Conservation (phyloP, 257 asterid genomes). For the Fraxinus americana region DNA sequence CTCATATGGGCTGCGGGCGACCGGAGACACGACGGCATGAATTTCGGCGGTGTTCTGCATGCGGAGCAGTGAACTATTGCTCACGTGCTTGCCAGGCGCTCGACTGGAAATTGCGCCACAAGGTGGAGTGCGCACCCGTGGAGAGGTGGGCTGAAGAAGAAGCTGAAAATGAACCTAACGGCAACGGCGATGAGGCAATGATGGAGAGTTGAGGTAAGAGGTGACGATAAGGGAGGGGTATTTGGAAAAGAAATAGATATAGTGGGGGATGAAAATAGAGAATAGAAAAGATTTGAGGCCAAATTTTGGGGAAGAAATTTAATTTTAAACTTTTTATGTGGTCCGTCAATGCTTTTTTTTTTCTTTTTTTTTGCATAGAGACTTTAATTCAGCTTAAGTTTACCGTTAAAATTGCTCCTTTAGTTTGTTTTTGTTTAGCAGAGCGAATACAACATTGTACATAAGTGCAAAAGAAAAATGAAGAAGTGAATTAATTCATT, state of each 20-base stretch:
- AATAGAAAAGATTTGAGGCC: constrained; percentile 12
- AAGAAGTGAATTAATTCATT: background rate
- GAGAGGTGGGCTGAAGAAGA: constrained; percentile 19
- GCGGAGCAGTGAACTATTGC: constrained; percentile 31
- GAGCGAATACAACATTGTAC: background rate
- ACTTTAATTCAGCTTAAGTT: constrained; percentile 11
- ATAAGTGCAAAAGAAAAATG: background rate
- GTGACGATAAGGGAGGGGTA: constrained; percentile 31
- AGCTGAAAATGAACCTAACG: background rate
- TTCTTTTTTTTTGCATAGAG: background rate
- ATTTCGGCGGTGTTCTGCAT: constrained; percentile 26
- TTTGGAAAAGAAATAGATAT: constrained; percentile 15
- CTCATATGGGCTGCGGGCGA: constrained; percentile 25
- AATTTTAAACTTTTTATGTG: constrained; percentile 6
- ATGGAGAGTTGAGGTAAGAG: constrained; percentile 20
- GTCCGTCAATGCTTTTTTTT: constrained; percentile 2
- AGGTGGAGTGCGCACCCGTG: constrained; percentile 27
- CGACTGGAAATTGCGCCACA: constrained; percentile 35
- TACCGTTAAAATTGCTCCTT: background rate
- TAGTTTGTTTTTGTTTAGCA: background rate
- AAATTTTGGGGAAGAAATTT: constrained; percentile 24
- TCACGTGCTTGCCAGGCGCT: constrained; percentile 37
- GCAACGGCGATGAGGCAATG: constrained; percentile 10
- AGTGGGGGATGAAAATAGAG: constrained; percentile 14
- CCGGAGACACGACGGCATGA: constrained; percentile 25